Conservation (phyloP, 305 asterid species). For the Fraxinus baroniana region DNA sequence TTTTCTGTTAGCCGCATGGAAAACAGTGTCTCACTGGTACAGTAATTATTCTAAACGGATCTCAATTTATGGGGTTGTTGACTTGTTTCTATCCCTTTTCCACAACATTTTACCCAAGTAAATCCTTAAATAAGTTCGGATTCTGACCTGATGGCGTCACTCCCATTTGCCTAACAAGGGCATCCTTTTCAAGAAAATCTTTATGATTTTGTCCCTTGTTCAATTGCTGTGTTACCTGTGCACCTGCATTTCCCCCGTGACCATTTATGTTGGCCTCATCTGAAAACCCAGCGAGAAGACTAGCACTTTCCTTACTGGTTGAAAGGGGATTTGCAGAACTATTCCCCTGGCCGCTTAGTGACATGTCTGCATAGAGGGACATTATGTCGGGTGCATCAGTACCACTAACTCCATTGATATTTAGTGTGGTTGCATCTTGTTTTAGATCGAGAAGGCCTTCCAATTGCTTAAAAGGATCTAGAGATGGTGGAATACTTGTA, state of each 20-base stretch:
- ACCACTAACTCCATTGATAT: slow-evolving; percentile 35
- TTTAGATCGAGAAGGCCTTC: slow-evolving; percentile 76
- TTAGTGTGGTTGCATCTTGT: slow-evolving; percentile 41
- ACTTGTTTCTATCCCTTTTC: neutral
- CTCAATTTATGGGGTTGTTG: slow-evolving; percentile 17
- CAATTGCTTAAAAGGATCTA: slow-evolving; percentile 84
- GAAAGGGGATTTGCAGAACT: slow-evolving; percentile 25
- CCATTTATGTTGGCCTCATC: slow-evolving; percentile 39
- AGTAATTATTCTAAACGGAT: slow-evolving; percentile 7
- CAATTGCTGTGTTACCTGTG: slow-evolving; percentile 31
- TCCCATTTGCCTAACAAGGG: slow-evolving; percentile 89
- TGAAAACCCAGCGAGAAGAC: slow-evolving; percentile 24
- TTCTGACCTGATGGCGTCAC: slow-evolving; percentile 81
- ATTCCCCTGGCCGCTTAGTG: slow-evolving; percentile 39
- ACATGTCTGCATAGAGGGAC: slow-evolving; percentile 62
- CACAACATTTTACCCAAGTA: slow-evolving; percentile 55
- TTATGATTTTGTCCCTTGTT: slow-evolving; percentile 69
- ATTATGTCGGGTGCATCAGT: slow-evolving; percentile 51
- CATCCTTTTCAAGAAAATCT: slow-evolving; percentile 82
- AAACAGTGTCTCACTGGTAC: neutral
- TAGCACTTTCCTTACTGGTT: slow-evolving; percentile 18
- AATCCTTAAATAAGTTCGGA: slow-evolving; percentile 79
- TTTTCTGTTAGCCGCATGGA: neutral
- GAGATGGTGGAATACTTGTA: slow-evolving; percentile 38
- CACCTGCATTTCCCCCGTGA: slow-evolving; percentile 37